A percentile compares a stretch with the other conserved stretches of the same genome.
These are phyloP conservation scores for Kodamaea lidongshanica DNA, from an alignment of 805 yeast species.

Conservation along the genomic window DNA sequence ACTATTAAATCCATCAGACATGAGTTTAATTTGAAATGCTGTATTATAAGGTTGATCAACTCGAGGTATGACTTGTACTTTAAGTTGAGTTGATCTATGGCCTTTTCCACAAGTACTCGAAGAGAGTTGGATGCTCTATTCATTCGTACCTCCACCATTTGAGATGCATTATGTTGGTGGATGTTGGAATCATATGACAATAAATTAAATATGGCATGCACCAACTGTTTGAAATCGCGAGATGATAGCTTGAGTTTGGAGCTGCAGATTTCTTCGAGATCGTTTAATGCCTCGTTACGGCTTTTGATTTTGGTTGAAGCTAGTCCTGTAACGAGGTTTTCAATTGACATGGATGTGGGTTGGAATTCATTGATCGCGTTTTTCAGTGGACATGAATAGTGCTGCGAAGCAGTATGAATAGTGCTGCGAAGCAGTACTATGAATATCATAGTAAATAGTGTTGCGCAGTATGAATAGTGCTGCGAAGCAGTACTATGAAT, in stretches of 20 bases:
- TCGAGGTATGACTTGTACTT: conserved; percentile 19
- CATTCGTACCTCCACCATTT: conserved; percentile 23
- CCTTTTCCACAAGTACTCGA: conserved; percentile 18
- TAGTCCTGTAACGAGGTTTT: conserved; percentile 7
- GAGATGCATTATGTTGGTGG: conserved; percentile 18
- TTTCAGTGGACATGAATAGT: too few relatives aligned
- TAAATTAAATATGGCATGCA: conserved; percentile 21
- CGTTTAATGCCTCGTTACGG: conserved; percentile 44
- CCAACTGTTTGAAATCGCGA: conserved; percentile 19
- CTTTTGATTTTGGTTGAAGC: conserved; percentile 49
- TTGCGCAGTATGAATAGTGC: too few relatives aligned
- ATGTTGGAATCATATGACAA: conserved; percentile 32
- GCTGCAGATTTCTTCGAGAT: conserved; percentile 16
- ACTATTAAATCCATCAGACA: conserved; percentile 22
- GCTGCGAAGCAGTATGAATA: too few relatives aligned
- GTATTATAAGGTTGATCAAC: conserved; percentile 14
- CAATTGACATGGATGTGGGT: too few relatives aligned
- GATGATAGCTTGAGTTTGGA: conserved; percentile 15
- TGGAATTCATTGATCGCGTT: too few relatives aligned
- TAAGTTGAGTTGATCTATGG: conserved; percentile 12
- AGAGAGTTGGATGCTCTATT: conserved; percentile 27
- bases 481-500: too few relatives aligned
- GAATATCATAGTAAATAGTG: too few relatives aligned
- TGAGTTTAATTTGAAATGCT: conserved; percentile 16
- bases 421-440: too few relatives aligned